Evolutionary conservation across 1,284 basidiomycete species (phyloP), one percentile per base, ranked within the genome.

Genomic region (Farysia itapuensis): DNA sequence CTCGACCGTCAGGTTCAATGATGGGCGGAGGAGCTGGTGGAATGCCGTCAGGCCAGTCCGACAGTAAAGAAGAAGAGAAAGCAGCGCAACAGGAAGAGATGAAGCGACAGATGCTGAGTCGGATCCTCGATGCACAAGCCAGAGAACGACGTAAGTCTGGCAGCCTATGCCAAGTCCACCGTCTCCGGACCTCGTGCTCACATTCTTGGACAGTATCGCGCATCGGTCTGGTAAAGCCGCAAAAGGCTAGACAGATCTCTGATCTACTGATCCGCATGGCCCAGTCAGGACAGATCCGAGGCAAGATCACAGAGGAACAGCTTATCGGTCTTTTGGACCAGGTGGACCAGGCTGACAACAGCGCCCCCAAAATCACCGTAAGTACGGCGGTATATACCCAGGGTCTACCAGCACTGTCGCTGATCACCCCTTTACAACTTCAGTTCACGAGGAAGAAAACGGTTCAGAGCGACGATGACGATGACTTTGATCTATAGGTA

Each of bases 301-400:
- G 88, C 11, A 82, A 87, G 43, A 87, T 98, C 32, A 86, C 84
- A 20, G 94, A 98, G 76, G 82, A 84, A 35, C 90, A 94, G 74
- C 81, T 98, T 48, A 94, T 97, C 70, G 87, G 86, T 26, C 80
- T 98, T 15, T 81, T 98, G 43, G 90, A 97, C 74, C 92, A 97
- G 83, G 92, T 92, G 2, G 77, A 78, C 24, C 67, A 71, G 32
- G 67, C 70, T n/a, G 44, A 51, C 8, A 45, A 46, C 13, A 44
- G 43, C 19, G 46, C 58, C 0, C 58, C 58, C 8, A 74, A 74
- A 51, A 74, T 74, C 41, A 74, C 71, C 5, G 72, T 74, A 47
- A 54, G 72, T 67, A 5, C 11, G n/a, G n/a, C n/a, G n/a, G n/a
- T n/a, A n/a, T n/a, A n/a, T n/a, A n/a, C n/a, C n/a, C n/a, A n/a